Percentiles rank a stretch among this genome's conserved stretches.
Conservation (phyloP, 257 asterid genomes). For the Jaltomata sinuosa region DNA sequence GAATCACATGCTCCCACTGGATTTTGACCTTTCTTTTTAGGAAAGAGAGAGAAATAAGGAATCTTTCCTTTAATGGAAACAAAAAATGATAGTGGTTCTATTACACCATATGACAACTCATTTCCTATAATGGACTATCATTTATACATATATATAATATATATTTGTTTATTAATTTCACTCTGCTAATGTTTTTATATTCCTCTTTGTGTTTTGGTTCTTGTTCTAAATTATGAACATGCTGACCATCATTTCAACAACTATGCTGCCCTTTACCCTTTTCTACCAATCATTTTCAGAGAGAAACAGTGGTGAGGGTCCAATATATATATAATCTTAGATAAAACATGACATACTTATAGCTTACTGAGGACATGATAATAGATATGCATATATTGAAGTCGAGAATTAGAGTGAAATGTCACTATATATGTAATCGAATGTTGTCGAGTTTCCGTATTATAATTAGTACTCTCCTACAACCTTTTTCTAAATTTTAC, state of each 20-base stretch:
- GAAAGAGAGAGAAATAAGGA: slow-evolving; percentile 1
- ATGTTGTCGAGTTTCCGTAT: background rate
- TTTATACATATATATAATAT: too few species aligned
- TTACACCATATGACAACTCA: slow-evolving; percentile 13
- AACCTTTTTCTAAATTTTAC: too few species aligned
- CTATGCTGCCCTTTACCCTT: slow-evolving; percentile 7
- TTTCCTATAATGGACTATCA: background rate
- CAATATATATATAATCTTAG: too few species aligned
- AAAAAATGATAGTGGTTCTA: slow-evolving; percentile 5
- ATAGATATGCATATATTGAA: fast-evolving
- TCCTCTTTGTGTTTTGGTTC: background rate
- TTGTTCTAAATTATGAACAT: background rate
- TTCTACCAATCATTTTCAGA: background rate
- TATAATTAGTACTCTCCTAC: too few species aligned
- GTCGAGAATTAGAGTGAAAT: background rate
- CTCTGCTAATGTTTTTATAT: background rate
- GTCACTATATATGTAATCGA: background rate
- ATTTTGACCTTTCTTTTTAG: background rate
- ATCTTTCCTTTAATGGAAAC: slow-evolving; percentile 56
- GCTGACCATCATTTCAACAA: slow-evolving; percentile 24
- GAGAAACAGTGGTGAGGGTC: too few species aligned
- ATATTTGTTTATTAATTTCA: background rate
- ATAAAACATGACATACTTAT: too few species aligned
- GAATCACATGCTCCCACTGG: slow-evolving; percentile 19
- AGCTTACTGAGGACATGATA: fast-evolving